Conservation (phyloP, 73 alveolate species). For the Paramecium pentaurelia region DNA sequence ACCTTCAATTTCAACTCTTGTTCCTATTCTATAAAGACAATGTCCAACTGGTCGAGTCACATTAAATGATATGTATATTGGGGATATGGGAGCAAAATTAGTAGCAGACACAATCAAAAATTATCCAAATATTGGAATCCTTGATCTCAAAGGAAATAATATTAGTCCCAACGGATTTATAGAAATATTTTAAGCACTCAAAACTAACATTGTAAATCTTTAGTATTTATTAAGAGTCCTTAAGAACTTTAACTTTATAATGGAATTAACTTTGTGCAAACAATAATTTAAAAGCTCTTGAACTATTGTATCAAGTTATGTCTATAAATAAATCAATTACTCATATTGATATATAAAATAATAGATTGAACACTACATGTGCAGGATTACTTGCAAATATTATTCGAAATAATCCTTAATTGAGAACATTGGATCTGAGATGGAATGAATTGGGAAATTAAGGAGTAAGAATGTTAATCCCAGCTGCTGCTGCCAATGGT, state of each 20-base stretch:
- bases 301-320: slow-evolving; percentile 27
- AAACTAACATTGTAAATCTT: slow-evolving; percentile 15
- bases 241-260: slow-evolving; percentile 35
- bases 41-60: slow-evolving; percentile 53
- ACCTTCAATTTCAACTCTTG: slow-evolving; percentile 1
- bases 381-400: slow-evolving; percentile 51
- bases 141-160: slow-evolving; percentile 54
- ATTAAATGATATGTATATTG: slow-evolving; percentile 55
- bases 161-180: slow-evolving; percentile 43
- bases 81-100: slow-evolving; percentile 47
- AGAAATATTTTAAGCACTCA: slow-evolving; percentile 35
- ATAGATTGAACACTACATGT: slow-evolving; percentile 38
- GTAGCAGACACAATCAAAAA: slow-evolving; percentile 47
- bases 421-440: slow-evolving; percentile 47
- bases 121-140: slow-evolving; percentile 45
- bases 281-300: slow-evolving; percentile 36
- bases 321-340: slow-evolving; percentile 43
- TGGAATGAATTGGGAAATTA: slow-evolving; percentile 53
- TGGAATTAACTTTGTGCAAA: slow-evolving; percentile 54
- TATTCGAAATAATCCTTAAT: slow-evolving; percentile 48
- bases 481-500: slow-evolving; percentile 47
- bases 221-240: neutral
- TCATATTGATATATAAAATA: slow-evolving; percentile 42
- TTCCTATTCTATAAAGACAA: slow-evolving; percentile 38
- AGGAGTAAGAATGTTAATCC: slow-evolving; percentile 28